Evolutionary conservation across 768 basidiomycete genomes (phyloP).

Genomic region (Goffeauzyma gilvescens): DNA sequence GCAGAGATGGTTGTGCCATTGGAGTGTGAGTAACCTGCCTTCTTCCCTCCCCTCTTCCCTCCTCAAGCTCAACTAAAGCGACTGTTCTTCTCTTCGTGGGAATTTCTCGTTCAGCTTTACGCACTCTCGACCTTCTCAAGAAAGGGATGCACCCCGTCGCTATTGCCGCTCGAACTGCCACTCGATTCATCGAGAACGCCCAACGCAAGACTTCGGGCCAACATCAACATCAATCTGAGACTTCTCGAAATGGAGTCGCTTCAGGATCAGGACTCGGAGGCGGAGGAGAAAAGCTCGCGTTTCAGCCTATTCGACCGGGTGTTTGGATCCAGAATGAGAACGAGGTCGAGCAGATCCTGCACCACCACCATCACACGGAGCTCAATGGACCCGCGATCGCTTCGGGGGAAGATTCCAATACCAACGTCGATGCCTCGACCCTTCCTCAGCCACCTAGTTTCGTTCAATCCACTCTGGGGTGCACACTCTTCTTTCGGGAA

Average conservation of each 20-base stretch:
- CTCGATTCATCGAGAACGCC: slow-evolving; percentile 54
- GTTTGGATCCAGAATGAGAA: not conserved
- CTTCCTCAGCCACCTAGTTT: not conserved
- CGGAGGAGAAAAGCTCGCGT: no score
- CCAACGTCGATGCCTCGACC: not conserved
- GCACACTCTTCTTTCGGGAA: not conserved
- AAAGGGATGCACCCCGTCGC: slow-evolving; percentile 65
- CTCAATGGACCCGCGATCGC: not conserved
- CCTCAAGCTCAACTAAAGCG: not conserved
- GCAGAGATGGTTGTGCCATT: slow-evolving; percentile 67
- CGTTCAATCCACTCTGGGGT: not conserved
- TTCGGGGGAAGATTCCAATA: not conserved
- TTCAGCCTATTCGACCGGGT: not conserved
- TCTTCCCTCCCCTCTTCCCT: not conserved
- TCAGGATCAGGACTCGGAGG: not conserved
- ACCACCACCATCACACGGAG: not conserved
- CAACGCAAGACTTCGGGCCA: slow-evolving; percentile 11
- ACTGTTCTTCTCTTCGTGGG: not conserved
- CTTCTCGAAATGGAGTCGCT: slow-evolving; percentile 1
- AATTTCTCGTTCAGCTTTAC: slow-evolving; percentile 43
- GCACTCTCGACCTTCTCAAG: slow-evolving; percentile 79
- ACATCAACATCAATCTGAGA: not conserved
- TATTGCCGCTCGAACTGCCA: slow-evolving; percentile 65
- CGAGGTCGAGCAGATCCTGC: not conserved
- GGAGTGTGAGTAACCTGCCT: slow-evolving; percentile 45